These are phyloP conservation scores for Colletotrichum cereale DNA, from an alignment of 2,329 filamentous ascomycete genomes.

Conservation along the genomic window DNA sequence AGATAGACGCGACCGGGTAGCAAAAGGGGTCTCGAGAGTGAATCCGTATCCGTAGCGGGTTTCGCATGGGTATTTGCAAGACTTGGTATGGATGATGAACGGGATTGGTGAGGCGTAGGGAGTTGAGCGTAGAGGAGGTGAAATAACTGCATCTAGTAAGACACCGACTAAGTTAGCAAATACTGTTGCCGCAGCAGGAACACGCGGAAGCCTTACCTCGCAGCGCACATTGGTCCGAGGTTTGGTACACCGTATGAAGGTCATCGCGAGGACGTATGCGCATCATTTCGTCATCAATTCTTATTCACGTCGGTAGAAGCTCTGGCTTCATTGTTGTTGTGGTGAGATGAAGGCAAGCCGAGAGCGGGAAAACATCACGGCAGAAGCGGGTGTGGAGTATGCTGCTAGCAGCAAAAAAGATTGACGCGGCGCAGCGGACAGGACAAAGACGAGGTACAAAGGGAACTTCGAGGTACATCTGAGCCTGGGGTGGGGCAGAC, in stretches of 20 bases:
- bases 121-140: background rate
- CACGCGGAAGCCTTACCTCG: background rate
- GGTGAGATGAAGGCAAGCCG: background rate
- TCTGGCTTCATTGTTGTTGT: background rate
- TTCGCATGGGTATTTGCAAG: too few species aligned
- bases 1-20: too few species aligned
- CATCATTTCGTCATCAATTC: background rate
- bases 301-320: background rate
- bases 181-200: background rate
- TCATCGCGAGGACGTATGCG: background rate
- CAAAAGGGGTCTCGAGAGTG: too few species aligned
- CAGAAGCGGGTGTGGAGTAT: background rate
- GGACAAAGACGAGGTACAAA: background rate
- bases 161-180: background rate
- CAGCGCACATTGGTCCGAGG: background rate
- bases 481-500: background rate
- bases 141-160: background rate
- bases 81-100: too few species aligned
- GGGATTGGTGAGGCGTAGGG: background rate
- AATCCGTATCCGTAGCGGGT: too few species aligned
- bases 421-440: background rate
- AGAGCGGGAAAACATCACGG: background rate
- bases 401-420: background rate
- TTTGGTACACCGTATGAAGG: background rate
- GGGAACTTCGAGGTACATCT: constrained; percentile 14